Conservation (phyloP, 371 early-diverging fungal genomes). For the Gilbertella persicaria region DNA sequence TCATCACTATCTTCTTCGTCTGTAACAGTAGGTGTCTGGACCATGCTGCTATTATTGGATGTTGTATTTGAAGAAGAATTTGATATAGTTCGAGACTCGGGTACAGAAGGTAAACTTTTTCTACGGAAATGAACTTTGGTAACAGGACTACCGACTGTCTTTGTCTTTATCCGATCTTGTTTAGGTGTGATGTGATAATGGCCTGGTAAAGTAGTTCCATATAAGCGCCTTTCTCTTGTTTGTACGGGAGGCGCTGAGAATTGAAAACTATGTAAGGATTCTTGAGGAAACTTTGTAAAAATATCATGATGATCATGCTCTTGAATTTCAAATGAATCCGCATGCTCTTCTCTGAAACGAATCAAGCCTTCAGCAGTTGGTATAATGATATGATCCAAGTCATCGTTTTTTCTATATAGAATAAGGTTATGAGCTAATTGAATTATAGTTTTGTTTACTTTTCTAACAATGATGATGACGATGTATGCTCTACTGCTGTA, state of each 20-base stretch:
- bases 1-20: constrained; percentile 3
- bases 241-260: constrained; percentile 39
- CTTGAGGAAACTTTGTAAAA: constrained; percentile 30
- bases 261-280: constrained; percentile 59
- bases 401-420: constrained; percentile 12
- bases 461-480: background rate
- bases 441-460: constrained; percentile 1
- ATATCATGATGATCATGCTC: constrained; percentile 1
- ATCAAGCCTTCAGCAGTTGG: constrained; percentile 32
- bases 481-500: background rate
- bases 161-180: background rate
- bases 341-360: constrained; percentile 29
- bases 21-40: background rate
- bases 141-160: background rate
- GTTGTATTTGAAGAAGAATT: constrained; percentile 13
- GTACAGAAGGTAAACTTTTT: constrained; percentile 1
- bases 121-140: background rate
- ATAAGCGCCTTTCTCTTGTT: constrained; percentile 35
- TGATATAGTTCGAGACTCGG: background rate
- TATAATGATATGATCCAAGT: constrained; percentile 7
- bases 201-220: constrained; percentile 30
- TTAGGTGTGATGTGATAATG: background rate
- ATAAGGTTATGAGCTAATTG: background rate
- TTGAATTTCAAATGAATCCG: background rate
- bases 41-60: background rate